phyloP scores from a whole-genome alignment of 148 eudicot genomes.

The Gaultheria prostrata region DNA sequence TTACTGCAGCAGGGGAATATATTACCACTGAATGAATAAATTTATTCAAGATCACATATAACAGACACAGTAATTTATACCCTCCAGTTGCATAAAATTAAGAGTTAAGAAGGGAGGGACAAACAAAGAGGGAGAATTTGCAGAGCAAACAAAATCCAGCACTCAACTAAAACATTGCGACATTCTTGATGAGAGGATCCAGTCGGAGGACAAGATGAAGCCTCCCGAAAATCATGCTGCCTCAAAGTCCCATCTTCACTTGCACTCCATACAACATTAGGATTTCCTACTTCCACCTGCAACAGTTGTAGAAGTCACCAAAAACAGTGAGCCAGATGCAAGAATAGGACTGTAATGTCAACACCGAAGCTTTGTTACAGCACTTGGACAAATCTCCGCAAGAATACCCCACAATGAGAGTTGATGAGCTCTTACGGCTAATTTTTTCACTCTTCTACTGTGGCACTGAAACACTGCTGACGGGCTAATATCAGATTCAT shows the following conservation, averaged over 20 bases:
- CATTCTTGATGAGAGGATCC: slow-evolving; percentile 87
- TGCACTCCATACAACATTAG: slow-evolving; percentile 98
- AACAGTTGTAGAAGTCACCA: slow-evolving; percentile 14
- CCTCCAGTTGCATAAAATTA: background rate
- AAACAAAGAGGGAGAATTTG: background rate
- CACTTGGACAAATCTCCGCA: background rate
- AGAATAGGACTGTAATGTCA: background rate
- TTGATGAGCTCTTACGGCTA: slow-evolving; percentile 60
- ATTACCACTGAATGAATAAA: background rate
- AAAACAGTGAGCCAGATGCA: background rate
- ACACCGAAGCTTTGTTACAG: background rate
- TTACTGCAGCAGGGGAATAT: background rate
- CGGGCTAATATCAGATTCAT: slow-evolving; percentile 53
- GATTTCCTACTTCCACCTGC: slow-evolving; percentile 95
- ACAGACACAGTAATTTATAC: background rate
- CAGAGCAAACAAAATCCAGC: slow-evolving; percentile 13
- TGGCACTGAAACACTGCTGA: slow-evolving; percentile 86
- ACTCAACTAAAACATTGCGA: slow-evolving; percentile 90
- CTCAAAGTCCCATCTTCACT: slow-evolving; percentile 99
- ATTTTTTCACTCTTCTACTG: slow-evolving; percentile 88
- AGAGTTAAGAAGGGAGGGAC: background rate
- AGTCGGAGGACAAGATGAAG: slow-evolving; percentile 83
- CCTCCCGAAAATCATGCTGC: slow-evolving; percentile 96
- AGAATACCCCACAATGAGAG: slow-evolving; percentile 12
- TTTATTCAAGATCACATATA: background rate